phyloP scores from a whole-genome alignment of 345 rosid genomes.

The Syzygium oleosum region DNA sequence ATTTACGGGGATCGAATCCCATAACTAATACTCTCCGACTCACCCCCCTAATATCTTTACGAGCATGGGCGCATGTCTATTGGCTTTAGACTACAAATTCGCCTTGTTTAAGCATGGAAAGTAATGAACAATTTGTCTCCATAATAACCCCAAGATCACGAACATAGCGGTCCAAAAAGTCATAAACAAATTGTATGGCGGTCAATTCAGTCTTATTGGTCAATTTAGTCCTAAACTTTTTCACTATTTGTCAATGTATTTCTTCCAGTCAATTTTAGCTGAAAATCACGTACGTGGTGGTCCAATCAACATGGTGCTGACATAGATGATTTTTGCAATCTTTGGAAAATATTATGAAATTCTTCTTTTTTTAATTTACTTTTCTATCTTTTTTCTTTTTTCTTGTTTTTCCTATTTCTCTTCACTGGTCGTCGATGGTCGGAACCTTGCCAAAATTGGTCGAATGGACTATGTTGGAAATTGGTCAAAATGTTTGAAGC shows the following conservation, averaged over 20 bases:
- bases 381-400: no score
- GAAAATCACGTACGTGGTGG: accelerated
- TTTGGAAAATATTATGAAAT: not conserved
- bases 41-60: no score
- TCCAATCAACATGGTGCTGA: not conserved
- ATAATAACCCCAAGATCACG: no score
- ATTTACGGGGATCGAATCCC: no score
- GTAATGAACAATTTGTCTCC: no score
- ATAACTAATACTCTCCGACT: no score
- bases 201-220: not conserved
- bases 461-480: not conserved
- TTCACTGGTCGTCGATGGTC: no score
- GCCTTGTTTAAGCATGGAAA: no score
- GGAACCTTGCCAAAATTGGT: no score
- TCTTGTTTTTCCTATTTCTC: not conserved
- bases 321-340: not conserved
- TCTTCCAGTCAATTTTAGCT: not conserved
- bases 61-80: no score
- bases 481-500: not conserved
- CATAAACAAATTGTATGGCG: not conserved
- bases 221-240: not conserved
- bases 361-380: not conserved
- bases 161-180: no score
- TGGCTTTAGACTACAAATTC: no score
- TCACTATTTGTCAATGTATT: not conserved